Evolutionary conservation across 306 rosid species (phyloP).

Genomic region (Malus sylvestris): DNA sequence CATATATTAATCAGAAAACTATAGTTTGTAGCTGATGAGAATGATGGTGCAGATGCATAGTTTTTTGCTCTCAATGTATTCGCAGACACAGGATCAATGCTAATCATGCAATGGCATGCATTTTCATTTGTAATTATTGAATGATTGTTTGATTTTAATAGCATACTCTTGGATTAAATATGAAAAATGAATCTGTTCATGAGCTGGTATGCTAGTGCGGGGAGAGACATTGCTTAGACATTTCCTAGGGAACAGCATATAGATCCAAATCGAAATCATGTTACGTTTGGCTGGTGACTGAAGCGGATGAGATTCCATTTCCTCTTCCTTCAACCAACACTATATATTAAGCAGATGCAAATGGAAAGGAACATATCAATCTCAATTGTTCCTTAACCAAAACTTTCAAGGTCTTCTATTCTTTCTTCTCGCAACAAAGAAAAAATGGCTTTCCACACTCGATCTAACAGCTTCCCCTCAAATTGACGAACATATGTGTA

Average conservation of each 20-base stretch:
- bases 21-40: background rate
- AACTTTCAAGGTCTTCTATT: background rate
- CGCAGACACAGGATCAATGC: background rate
- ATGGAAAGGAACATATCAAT: background rate
- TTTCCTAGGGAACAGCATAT: background rate
- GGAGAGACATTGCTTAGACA: conserved; percentile 15
- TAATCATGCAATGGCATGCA: background rate
- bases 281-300: background rate
- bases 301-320: conserved; percentile 23
- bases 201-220: conserved; percentile 16
- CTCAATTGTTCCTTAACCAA: background rate
- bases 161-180: background rate
- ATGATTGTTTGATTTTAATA: background rate
- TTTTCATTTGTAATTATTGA: background rate
- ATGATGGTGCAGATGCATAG: no score
- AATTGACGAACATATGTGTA: conserved; percentile 11
- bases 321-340: background rate
- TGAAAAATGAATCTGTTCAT: background rate
- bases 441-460: conserved; percentile 12
- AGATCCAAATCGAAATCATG: conserved; percentile 21
- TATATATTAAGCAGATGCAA: background rate
- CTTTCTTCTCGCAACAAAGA: background rate
- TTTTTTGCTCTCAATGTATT: no score
- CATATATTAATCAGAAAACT: background rate
- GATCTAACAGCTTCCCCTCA: conserved; percentile 33